Evolutionary conservation across 2,329 filamentous ascomycete genomes (phyloP).

Genomic region (Colletotrichum aenigma): DNA sequence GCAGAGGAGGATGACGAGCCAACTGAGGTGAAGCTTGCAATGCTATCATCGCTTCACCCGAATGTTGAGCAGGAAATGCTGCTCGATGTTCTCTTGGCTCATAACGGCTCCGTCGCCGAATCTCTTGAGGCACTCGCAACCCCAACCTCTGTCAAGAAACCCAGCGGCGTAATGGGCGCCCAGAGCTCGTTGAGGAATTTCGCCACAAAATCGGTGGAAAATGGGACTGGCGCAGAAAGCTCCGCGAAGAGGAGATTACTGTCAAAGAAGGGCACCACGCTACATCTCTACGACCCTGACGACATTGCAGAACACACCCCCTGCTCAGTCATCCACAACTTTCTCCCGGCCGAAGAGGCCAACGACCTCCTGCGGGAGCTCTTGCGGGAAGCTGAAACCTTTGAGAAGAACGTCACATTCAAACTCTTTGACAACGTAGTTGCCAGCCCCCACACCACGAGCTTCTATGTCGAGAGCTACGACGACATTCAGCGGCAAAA

Average conservation of each 20-base stretch:
- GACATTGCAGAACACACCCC: slow-evolving; percentile 86
- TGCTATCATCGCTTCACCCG: slow-evolving; percentile 80
- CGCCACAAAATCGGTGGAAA: slow-evolving; percentile 24
- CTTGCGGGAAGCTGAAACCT: slow-evolving; percentile 73
- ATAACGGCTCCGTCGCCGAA: slow-evolving; percentile 75
- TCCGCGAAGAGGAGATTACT: slow-evolving; percentile 55
- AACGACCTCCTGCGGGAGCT: slow-evolving; percentile 78
- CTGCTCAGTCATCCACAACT: slow-evolving; percentile 92
- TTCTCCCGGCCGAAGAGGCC: slow-evolving; percentile 74
- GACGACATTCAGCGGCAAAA: slow-evolving; percentile 74
- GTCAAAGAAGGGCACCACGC: slow-evolving; percentile 78
- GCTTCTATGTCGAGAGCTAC: slow-evolving; percentile 80
- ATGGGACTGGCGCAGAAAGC: not conserved
- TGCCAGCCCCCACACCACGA: slow-evolving; percentile 80
- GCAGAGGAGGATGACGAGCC: slow-evolving; percentile 66
- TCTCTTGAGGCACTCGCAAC: slow-evolving; percentile 62
- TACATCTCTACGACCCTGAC: slow-evolving; percentile 81
- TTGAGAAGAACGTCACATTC: slow-evolving; percentile 70
- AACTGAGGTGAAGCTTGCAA: slow-evolving; percentile 87
- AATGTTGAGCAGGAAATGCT: slow-evolving; percentile 66
- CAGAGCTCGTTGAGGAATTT: slow-evolving; percentile 70
- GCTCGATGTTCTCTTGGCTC: slow-evolving; percentile 78
- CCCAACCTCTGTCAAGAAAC: slow-evolving; percentile 35
- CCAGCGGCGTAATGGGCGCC: slow-evolving; percentile 46
- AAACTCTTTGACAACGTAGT: slow-evolving; percentile 90